Percentiles rank a stretch among this genome's conserved stretches.
Evolutionary conservation across 75 land plant species (phyloP).

Genomic region (Selaginella moellendorffii): DNA sequence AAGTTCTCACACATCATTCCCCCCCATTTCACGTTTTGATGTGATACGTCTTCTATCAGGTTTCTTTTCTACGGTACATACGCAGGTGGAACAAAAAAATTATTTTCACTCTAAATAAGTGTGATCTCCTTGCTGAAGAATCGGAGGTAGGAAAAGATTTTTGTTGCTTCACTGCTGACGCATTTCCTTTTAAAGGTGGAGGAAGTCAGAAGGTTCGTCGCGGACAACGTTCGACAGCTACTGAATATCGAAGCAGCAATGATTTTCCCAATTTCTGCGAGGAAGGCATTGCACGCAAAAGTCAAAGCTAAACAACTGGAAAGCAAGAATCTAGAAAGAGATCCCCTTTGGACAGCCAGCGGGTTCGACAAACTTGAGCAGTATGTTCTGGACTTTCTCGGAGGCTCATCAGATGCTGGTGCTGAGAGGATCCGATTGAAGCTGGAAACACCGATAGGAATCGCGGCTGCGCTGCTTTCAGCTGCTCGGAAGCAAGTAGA

Average conservation of each 20-base stretch:
- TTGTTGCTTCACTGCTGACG: background rate
- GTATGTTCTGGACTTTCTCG: slow-evolving; percentile 60
- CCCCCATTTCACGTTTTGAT: background rate
- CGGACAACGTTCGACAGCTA: slow-evolving; percentile 48
- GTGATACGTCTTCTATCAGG: slow-evolving; percentile 28
- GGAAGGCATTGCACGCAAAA: slow-evolving; percentile 66
- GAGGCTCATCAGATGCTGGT: slow-evolving; percentile 60
- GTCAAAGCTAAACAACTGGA: slow-evolving; percentile 24
- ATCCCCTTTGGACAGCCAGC: slow-evolving; percentile 32
- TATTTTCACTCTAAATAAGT: slow-evolving; percentile 80
- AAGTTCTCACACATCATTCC: slow-evolving; percentile 7
- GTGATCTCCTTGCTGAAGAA: slow-evolving; percentile 47
- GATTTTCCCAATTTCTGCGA: slow-evolving; percentile 77
- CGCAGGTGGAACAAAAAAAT: slow-evolving; percentile 89
- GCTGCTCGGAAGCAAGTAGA: slow-evolving; percentile 42
- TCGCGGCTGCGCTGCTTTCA: slow-evolving; percentile 49
- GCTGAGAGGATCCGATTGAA: slow-evolving; percentile 67
- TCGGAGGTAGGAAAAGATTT: slow-evolving; percentile 38
- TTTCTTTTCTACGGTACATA: slow-evolving; percentile 68
- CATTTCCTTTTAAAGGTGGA: slow-evolving; percentile 33
- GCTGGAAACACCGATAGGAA: slow-evolving; percentile 71
- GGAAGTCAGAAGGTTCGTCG: slow-evolving; percentile 68
- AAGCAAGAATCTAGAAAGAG: slow-evolving; percentile 14
- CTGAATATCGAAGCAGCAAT: slow-evolving; percentile 48
- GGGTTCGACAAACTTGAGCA: slow-evolving; percentile 58